Percentiles rank a stretch among this genome's conserved stretches.
Evolutionary conservation across 2,329 filamentous ascomycete genomes (phyloP).

Genomic region (Didymella exigua): DNA sequence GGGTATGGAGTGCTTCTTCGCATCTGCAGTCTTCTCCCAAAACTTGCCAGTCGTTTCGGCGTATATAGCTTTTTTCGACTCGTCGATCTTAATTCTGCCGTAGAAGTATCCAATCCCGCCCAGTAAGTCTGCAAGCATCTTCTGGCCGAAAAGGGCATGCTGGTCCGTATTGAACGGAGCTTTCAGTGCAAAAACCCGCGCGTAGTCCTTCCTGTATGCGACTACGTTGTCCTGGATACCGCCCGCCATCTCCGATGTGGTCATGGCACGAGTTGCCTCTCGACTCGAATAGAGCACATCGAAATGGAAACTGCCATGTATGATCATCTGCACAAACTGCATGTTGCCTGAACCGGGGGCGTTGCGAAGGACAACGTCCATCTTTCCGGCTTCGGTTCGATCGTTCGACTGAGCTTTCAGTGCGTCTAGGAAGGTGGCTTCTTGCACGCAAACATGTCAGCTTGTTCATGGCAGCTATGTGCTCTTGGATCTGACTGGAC

Average conservation of each 20-base stretch:
- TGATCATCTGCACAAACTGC: slow-evolving; percentile 87
- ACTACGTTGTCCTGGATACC: slow-evolving; percentile 68
- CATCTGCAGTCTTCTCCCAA: slow-evolving; percentile 86
- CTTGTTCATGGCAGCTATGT: not conserved
- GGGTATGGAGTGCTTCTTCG: slow-evolving; percentile 70
- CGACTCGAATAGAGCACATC: slow-evolving; percentile 86
- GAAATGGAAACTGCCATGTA: slow-evolving; percentile 85
- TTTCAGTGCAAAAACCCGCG: slow-evolving; percentile 70
- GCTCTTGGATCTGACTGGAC: slow-evolving; percentile 18
- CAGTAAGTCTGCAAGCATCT: slow-evolving; percentile 88
- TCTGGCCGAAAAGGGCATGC: slow-evolving; percentile 77
- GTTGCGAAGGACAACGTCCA: slow-evolving; percentile 62
- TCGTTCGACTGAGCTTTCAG: slow-evolving; percentile 63
- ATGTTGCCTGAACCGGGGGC: slow-evolving; percentile 73
- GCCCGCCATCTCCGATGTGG: slow-evolving; percentile 67
- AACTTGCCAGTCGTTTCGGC: slow-evolving; percentile 92
- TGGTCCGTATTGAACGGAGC: slow-evolving; percentile 75
- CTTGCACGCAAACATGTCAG: slow-evolving; percentile 52
- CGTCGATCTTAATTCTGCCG: slow-evolving; percentile 82
- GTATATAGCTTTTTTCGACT: slow-evolving; percentile 84
- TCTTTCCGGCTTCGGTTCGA: slow-evolving; percentile 16
- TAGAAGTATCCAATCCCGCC: slow-evolving; percentile 94
- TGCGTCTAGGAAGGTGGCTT: slow-evolving; percentile 61
- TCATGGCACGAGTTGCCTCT: slow-evolving; percentile 63
- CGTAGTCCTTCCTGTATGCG: slow-evolving; percentile 74